Evolutionary conservation across 495 filamentous ascomycete genomes (phyloP).

Genomic region (Aspergillus affinis): DNA sequence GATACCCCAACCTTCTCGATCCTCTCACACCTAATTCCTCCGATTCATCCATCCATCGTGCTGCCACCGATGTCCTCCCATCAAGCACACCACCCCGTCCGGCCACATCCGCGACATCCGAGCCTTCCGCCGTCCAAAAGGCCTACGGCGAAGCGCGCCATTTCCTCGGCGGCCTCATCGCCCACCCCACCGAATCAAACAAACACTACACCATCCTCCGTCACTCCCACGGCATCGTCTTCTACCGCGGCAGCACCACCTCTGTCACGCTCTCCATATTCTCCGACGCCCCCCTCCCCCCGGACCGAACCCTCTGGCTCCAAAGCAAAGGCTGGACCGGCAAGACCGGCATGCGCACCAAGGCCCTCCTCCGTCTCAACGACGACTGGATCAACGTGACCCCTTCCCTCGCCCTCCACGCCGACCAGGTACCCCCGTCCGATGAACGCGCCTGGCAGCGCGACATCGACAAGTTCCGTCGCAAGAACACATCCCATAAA

Average conservation of each 20-base stretch:
- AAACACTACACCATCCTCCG: constrained; percentile 67
- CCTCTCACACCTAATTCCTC: background rate
- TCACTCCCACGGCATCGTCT: constrained; percentile 61
- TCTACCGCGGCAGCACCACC: constrained; percentile 62
- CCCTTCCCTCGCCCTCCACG: constrained; percentile 45
- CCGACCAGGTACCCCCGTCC: constrained; percentile 43
- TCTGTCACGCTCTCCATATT: constrained; percentile 63
- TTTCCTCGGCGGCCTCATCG: constrained; percentile 62
- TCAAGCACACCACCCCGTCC: background rate
- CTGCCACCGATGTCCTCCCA: constrained; percentile 2
- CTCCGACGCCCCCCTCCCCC: constrained; percentile 53
- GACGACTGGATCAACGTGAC: constrained; percentile 66
- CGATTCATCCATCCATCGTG: background rate
- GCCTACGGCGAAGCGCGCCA: constrained; percentile 58
- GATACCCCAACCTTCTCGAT: background rate
- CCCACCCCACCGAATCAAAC: constrained; percentile 61
- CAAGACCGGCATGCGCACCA: constrained; percentile 65
- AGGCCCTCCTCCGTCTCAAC: constrained; percentile 55
- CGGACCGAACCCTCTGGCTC: constrained; percentile 61
- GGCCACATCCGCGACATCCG: background rate
- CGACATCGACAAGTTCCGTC: constrained; percentile 57
- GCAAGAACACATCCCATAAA: constrained; percentile 46
- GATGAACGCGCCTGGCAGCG: constrained; percentile 67
- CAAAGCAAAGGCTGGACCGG: constrained; percentile 67
- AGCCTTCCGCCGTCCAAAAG: constrained; percentile 24